phyloP scores from a whole-genome alignment of 2,329 filamentous ascomycete genomes.

The Botrytis elliptica region DNA sequence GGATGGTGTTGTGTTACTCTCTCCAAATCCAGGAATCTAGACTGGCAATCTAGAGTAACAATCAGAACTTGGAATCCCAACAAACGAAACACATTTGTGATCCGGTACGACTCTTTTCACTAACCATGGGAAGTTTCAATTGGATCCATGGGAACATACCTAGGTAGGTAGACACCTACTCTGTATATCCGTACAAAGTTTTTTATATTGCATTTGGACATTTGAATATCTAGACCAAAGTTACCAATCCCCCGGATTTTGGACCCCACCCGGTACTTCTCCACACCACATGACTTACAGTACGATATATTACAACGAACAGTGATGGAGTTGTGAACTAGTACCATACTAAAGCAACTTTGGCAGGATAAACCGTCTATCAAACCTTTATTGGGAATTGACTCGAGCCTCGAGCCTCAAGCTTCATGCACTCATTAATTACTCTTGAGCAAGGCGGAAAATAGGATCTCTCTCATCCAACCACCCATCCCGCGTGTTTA shows the following conservation, averaged over 20 bases:
- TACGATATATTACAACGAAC: background rate
- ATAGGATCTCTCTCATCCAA: constrained; percentile 10
- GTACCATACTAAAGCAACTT: background rate
- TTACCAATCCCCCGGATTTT: constrained; percentile 17
- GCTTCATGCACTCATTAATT: background rate
- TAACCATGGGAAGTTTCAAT: background rate
- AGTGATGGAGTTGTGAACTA: background rate
- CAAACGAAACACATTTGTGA: background rate
- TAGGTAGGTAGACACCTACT: background rate
- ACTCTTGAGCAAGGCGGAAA: background rate
- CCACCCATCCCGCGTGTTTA: background rate
- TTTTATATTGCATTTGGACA: constrained; percentile 7
- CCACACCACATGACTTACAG: constrained; percentile 18
- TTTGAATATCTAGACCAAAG: background rate
- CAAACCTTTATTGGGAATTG: background rate
- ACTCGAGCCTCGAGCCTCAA: background rate
- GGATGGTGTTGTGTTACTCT: background rate
- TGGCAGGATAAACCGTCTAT: background rate
- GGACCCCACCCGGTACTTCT: constrained; percentile 4
- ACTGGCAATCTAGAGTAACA: background rate
- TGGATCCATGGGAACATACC: background rate
- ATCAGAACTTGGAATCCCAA: background rate
- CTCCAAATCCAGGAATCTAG: background rate
- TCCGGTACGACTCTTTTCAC: background rate
- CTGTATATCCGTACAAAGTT: background rate